phyloP scores from a whole-genome alignment of 768 basidiomycete species.

The Boletales sp. region DNA sequence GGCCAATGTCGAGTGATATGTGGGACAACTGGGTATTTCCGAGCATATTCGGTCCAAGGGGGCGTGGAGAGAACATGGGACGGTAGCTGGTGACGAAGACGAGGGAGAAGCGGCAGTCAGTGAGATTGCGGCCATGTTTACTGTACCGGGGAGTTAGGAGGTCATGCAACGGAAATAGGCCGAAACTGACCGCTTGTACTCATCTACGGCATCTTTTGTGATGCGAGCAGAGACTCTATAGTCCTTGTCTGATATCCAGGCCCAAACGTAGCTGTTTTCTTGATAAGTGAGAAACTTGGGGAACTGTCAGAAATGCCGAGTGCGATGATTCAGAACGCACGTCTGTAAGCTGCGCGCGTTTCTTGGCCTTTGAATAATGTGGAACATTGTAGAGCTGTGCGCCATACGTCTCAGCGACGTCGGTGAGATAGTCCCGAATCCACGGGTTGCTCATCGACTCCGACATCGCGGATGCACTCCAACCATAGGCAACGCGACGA shows the following conservation, averaged over 20 bases:
- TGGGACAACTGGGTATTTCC: slow-evolving; percentile 40
- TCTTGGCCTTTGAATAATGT: slow-evolving; percentile 31
- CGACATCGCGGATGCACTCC: slow-evolving; percentile 31
- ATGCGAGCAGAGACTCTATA: slow-evolving; percentile 52
- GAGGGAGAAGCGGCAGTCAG: slow-evolving; percentile 44
- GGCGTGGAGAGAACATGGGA: slow-evolving; percentile 51
- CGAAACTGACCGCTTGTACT: slow-evolving; percentile 39
- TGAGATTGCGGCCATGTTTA: slow-evolving; percentile 33
- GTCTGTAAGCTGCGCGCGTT: slow-evolving; percentile 58
- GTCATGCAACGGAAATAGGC: neutral
- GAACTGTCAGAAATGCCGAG: neutral
- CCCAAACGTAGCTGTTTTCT: slow-evolving; percentile 54
- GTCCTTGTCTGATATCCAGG: slow-evolving; percentile 55
- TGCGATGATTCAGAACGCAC: slow-evolving; percentile 28
- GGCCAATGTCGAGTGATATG: slow-evolving; percentile 54
- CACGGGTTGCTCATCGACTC: slow-evolving; percentile 44
- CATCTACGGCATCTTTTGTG: slow-evolving; percentile 45
- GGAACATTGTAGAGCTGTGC: slow-evolving; percentile 32
- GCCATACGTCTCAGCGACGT: slow-evolving; percentile 50
- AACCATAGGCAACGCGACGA: slow-evolving; percentile 11
- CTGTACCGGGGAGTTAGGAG: slow-evolving; percentile 16
- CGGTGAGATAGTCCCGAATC: slow-evolving; percentile 52
- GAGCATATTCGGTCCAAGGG: slow-evolving; percentile 32
- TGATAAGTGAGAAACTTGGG: slow-evolving; percentile 56
- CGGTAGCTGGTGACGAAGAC: slow-evolving; percentile 48